These are phyloP conservation scores for Trichoderma koningii DNA, from an alignment of 2,329 filamentous ascomycete species.

Conservation along the genomic window DNA sequence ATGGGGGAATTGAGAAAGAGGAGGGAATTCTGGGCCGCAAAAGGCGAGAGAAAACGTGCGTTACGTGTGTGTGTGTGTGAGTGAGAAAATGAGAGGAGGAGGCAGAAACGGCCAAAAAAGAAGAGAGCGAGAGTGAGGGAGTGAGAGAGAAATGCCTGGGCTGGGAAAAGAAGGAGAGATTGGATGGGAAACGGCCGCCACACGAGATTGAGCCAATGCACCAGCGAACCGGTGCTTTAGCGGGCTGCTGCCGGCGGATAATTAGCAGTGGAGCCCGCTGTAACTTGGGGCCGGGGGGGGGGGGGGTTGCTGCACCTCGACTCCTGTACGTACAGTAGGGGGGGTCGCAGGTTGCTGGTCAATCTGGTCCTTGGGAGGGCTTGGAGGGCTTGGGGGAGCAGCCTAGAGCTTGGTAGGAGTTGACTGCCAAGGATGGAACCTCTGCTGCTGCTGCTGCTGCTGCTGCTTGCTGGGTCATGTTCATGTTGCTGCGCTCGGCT, in stretches of 20 bases:
- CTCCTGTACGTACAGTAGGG: slow-evolving; percentile 9
- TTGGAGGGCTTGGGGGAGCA: no score
- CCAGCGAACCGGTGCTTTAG: neutral
- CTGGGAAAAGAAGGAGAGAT: slow-evolving; percentile 8
- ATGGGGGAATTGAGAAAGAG: slow-evolving; percentile 8
- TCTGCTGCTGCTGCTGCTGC: no score
- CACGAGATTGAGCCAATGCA: neutral
- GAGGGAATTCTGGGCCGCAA: slow-evolving; percentile 17
- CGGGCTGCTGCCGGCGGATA: slow-evolving; percentile 24
- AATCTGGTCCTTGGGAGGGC: no score
- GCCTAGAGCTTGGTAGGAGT: no score
- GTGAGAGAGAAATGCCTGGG: slow-evolving; percentile 20
- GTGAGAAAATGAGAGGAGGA: slow-evolving; percentile 5
- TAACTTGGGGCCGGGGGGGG: slow-evolving; percentile 3
- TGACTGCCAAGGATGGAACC: no score
- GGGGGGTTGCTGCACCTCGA: neutral
- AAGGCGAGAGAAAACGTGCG: slow-evolving; percentile 20
- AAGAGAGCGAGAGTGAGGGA: slow-evolving; percentile 16
- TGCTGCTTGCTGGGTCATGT: no score
- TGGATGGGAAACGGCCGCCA: slow-evolving; percentile 18
- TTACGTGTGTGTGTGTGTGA: slow-evolving; percentile 18
- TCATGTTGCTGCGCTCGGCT: neutral
- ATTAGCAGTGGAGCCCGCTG: slow-evolving; percentile 23
- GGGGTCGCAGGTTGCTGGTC: neutral
- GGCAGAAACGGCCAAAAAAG: neutral